Conservation (phyloP, 2,329 filamentous ascomycete genomes). For the Apiospora sp. region DNA sequence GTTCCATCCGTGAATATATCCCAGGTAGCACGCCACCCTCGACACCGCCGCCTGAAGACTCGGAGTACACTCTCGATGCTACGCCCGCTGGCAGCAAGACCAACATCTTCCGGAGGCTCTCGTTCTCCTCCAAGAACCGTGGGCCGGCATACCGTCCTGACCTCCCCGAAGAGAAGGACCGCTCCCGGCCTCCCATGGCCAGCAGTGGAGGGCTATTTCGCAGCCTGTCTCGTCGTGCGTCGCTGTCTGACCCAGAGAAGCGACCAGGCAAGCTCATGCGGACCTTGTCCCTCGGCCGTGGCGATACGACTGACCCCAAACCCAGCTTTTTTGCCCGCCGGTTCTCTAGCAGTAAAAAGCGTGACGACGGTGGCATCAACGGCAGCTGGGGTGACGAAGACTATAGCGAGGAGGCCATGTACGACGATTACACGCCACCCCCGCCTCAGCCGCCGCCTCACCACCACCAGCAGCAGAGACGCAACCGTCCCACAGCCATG, state of each 20-base stretch:
- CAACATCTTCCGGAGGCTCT: slow-evolving; percentile 54
- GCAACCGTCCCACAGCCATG: slow-evolving; percentile 25
- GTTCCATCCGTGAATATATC: slow-evolving; percentile 84
- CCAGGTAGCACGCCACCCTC: slow-evolving; percentile 79
- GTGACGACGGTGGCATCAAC: slow-evolving; percentile 63
- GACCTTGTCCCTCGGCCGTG: slow-evolving; percentile 68
- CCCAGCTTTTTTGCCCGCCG: slow-evolving; percentile 52
- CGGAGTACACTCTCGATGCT: slow-evolving; percentile 48
- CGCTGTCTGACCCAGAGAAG: slow-evolving; percentile 47
- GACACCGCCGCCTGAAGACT: slow-evolving; percentile 65
- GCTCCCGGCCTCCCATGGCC: slow-evolving; percentile 58
- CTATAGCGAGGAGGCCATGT: slow-evolving; percentile 47
- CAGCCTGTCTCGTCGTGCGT: slow-evolving; percentile 52
- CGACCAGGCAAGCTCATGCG: slow-evolving; percentile 55
- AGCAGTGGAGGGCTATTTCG: slow-evolving; percentile 54
- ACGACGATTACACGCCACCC: slow-evolving; percentile 29
- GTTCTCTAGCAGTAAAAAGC: slow-evolving; percentile 43
- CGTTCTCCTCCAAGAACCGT: slow-evolving; percentile 49
- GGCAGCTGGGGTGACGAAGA: slow-evolving; percentile 57
- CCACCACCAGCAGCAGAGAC: slow-evolving; percentile 22
- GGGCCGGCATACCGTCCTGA: slow-evolving; percentile 49
- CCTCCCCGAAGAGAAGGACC: slow-evolving; percentile 47
- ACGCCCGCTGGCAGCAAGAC: slow-evolving; percentile 46
- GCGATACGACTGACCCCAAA: slow-evolving; percentile 53
- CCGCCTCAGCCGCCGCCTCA: slow-evolving; percentile 30